These are phyloP conservation scores for Luffa acutangula DNA, from an alignment of 306 rosid species.

Conservation along the genomic window DNA sequence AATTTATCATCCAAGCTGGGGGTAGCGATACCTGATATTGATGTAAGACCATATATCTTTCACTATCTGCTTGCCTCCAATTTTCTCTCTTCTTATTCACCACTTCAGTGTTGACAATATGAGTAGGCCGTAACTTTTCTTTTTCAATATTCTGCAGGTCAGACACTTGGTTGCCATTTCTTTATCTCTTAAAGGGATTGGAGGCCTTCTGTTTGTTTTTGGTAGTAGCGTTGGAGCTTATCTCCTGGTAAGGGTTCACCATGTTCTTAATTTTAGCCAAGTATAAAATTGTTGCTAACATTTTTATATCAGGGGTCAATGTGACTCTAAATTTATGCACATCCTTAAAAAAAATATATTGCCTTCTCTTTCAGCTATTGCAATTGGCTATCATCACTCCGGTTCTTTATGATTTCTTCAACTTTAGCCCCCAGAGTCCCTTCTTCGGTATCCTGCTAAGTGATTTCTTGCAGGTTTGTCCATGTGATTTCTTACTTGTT, in stretches of 20 bases:
- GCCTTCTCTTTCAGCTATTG: conserved; percentile 35
- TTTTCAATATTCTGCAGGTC: conserved; percentile 29
- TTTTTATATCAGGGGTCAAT: neutral
- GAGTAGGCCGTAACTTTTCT: conserved; percentile 2
- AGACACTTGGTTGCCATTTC: conserved; percentile 38
- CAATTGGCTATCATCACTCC: conserved; percentile 52
- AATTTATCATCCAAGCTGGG: conserved; percentile 46
- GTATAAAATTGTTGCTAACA: neutral
- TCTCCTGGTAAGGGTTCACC: conserved; percentile 42
- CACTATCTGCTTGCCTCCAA: conserved; percentile 1
- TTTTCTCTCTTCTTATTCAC: conserved; percentile 5
- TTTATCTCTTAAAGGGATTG: conserved; percentile 58
- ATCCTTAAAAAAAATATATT: neutral
- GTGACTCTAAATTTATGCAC: neutral
- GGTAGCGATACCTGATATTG: conserved; percentile 38
- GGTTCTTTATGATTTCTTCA: conserved; percentile 73
- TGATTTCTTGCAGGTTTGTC: conserved; percentile 71
- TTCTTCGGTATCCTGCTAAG: conserved; percentile 28
- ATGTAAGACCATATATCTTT: conserved; percentile 31
- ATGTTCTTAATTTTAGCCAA: neutral
- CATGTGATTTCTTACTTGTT: neutral
- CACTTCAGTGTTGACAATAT: neutral
- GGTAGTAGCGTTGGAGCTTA: conserved; percentile 64
- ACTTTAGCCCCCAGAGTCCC: conserved; percentile 31
- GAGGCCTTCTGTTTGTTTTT: conserved; percentile 72